A percentile compares a stretch with the other conserved stretches of the same genome.
These are phyloP conservation scores for Capillidium heterosporum DNA, from an alignment of 371 early-diverging fungal genomes.

Conservation along the genomic window DNA sequence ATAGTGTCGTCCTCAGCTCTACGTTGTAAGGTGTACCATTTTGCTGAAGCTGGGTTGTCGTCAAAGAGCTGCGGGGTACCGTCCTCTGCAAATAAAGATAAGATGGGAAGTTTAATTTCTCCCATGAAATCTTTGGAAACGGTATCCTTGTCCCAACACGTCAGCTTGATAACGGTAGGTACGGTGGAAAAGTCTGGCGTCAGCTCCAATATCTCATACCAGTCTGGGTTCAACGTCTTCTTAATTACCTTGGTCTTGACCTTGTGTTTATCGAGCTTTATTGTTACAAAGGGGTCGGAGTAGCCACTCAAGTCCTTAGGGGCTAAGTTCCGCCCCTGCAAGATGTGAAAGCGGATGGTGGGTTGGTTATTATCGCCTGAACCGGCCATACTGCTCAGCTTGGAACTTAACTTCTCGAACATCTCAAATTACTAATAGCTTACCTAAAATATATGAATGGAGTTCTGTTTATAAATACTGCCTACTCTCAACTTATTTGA, in stretches of 20 bases:
- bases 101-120: constrained; percentile 29
- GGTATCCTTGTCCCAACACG: constrained; percentile 44
- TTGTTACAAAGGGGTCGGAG: constrained; percentile 10
- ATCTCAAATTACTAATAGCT: too few species aligned
- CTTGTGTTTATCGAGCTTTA: constrained; percentile 7
- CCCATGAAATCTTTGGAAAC: constrained; percentile 43
- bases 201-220: constrained; percentile 55
- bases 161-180: constrained; percentile 21
- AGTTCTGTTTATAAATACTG: too few species aligned
- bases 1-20: constrained; percentile 13
- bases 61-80: constrained; percentile 5
- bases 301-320: constrained; percentile 12
- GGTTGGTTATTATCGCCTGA: neutral
- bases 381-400: too few species aligned
- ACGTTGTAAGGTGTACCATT: constrained; percentile 6
- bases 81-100: constrained; percentile 28
- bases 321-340: constrained; percentile 8
- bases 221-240: constrained; percentile 51
- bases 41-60: neutral
- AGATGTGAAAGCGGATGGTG: constrained; percentile 7
- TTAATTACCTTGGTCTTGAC: constrained; percentile 32
- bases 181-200: constrained; percentile 20
- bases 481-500: too few species aligned
- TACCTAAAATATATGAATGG: too few species aligned
- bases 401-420: too few species aligned